phyloP scores from a whole-genome alignment of 2,329 filamentous ascomycete species.

The Trichoderma sp. region DNA sequence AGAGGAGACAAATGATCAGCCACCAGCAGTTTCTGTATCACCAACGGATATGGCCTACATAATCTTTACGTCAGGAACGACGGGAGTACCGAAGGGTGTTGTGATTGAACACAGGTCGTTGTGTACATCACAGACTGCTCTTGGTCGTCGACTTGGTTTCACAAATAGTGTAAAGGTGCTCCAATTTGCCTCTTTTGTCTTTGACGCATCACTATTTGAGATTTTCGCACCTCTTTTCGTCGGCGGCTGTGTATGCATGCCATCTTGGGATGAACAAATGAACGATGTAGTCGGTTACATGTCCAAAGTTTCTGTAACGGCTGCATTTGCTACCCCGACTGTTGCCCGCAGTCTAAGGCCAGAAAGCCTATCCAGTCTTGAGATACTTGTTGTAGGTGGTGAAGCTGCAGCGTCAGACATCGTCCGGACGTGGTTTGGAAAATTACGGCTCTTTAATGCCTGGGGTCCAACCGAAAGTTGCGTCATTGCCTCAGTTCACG shows the following conservation, averaged over 20 bases:
- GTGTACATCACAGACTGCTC: not conserved
- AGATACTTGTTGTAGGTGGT: not conserved
- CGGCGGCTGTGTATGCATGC: slow-evolving; percentile 29
- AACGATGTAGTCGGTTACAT: slow-evolving; percentile 2
- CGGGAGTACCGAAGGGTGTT: slow-evolving; percentile 27
- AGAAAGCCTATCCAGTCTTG: not conserved
- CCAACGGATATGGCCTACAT: slow-evolving; percentile 12
- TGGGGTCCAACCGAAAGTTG: slow-evolving; percentile 27
- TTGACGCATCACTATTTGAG: slow-evolving; percentile 29
- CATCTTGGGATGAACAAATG: slow-evolving; percentile 26
- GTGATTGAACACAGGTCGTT: slow-evolving; percentile 9
- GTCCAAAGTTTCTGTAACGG: not conserved
- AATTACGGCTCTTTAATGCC: slow-evolving; percentile 5
- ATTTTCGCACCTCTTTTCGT: slow-evolving; percentile 21
- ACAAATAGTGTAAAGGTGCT: not conserved
- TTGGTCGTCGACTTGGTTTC: not conserved
- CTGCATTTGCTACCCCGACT: slow-evolving; percentile 8
- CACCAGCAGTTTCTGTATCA: not conserved
- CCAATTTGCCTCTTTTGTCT: slow-evolving; percentile 31
- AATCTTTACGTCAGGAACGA: slow-evolving; percentile 23
- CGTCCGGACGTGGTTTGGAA: slow-evolving; percentile 1
- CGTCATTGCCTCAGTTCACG: slow-evolving; percentile 9
- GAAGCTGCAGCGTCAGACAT: slow-evolving; percentile 17
- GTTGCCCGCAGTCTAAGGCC: slow-evolving; percentile 1
- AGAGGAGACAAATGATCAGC: not conserved